Evolutionary conservation across 768 basidiomycete genomes (phyloP).

Genomic region (Panaeolus papilionaceus): DNA sequence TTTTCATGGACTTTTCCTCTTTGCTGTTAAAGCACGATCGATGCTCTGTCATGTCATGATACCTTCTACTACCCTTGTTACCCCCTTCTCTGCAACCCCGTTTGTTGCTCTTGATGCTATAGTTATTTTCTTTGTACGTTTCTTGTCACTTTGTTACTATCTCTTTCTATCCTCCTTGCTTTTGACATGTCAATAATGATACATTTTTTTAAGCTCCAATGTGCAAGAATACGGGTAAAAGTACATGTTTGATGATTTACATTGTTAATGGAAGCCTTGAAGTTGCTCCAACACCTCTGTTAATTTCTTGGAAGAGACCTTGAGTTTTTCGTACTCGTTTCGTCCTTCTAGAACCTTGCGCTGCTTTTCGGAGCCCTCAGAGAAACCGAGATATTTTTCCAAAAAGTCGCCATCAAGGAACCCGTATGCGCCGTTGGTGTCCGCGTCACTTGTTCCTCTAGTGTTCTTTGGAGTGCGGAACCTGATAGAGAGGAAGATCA

Average conservation of each 20-base stretch:
- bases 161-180: neutral
- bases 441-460: slow-evolving; percentile 62
- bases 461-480: slow-evolving; percentile 72
- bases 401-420: slow-evolving; percentile 92
- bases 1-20: neutral
- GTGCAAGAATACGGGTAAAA: neutral
- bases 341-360: slow-evolving; percentile 61
- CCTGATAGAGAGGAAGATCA: slow-evolving; percentile 42
- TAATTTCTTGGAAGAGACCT: slow-evolving; percentile 49
- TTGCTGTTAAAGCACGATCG: neutral
- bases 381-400: slow-evolving; percentile 62
- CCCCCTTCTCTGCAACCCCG: neutral
- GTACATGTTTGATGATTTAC: neutral
- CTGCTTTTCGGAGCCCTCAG: slow-evolving; percentile 46
- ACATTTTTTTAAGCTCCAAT: neutral
- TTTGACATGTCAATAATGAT: slow-evolving; percentile 20
- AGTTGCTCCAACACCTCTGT: slow-evolving; percentile 53
- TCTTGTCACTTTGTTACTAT: neutral
- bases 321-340: slow-evolving; percentile 63
- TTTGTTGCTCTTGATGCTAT: slow-evolving; percentile 10
- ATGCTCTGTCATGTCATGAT: neutral
- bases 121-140: slow-evolving; percentile 13
- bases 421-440: slow-evolving; percentile 58
- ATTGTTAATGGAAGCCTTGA: slow-evolving; percentile 62
- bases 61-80: neutral